Evolutionary conservation across 169 alveolate species (phyloP).

Genomic region (Plasmodium gonderi): DNA sequence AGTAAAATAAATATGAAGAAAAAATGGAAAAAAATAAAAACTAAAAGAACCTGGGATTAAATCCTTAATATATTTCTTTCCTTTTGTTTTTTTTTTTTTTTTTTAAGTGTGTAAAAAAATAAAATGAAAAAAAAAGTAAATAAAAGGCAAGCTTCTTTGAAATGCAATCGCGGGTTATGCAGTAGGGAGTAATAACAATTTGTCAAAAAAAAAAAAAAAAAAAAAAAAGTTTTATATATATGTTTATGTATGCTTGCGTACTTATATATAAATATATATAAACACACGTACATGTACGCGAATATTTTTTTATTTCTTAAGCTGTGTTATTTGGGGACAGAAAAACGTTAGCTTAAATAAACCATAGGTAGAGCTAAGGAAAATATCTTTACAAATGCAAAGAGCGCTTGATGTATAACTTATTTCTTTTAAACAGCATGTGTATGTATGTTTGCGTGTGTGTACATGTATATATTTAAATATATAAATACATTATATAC

Average conservation of each 20-base stretch:
- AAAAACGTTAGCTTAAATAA: background rate
- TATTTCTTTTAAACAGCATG: conserved; percentile 12
- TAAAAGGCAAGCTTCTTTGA: background rate
- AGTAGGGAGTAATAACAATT: background rate
- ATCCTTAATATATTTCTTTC: conserved; percentile 24
- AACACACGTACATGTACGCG: background rate
- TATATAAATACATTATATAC: background rate
- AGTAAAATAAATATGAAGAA: background rate
- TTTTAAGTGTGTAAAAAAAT: conserved; percentile 32
- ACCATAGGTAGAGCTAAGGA: background rate
- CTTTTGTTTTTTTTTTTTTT: conserved; percentile 26
- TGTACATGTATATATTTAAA: background rate
- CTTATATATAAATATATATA: background rate
- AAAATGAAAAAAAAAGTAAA: background rate
- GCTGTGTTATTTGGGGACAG: background rate
- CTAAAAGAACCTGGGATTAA: background rate
- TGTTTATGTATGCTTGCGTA: background rate
- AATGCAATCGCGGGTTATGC: background rate
- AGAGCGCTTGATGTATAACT: background rate
- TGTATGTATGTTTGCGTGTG: background rate
- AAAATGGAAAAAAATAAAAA: background rate
- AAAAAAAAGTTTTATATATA: background rate
- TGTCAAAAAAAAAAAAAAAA: no score
- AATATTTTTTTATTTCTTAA: background rate
- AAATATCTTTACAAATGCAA: background rate